These are phyloP conservation scores for Cladosporium sp. DNA, from an alignment of 2,329 filamentous ascomycete species.

Conservation along the genomic window DNA sequence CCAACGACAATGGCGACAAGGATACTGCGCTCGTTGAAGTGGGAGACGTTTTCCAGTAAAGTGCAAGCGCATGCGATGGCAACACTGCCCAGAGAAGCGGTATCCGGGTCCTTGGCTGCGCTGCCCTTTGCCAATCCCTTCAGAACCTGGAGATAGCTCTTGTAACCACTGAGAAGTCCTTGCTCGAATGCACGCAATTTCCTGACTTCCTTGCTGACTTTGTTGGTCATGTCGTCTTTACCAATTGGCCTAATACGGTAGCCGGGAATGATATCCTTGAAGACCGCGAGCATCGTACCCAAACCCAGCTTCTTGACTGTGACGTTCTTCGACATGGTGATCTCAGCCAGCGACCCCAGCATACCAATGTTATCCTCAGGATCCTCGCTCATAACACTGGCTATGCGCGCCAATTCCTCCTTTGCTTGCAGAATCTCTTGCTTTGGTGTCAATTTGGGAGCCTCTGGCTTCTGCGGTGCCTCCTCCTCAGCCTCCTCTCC, in stretches of 20 bases:
- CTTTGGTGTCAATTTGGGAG: slow-evolving; percentile 64
- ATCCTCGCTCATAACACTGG: slow-evolving; percentile 79
- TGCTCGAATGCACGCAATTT: slow-evolving; percentile 84
- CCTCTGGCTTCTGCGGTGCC: slow-evolving; percentile 46
- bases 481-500: slow-evolving; percentile 51
- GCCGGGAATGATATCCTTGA: slow-evolving; percentile 94
- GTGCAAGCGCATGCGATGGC: slow-evolving; percentile 85
- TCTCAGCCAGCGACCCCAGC: slow-evolving; percentile 75
- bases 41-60: slow-evolving; percentile 77
- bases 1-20: slow-evolving; percentile 83
- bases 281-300: slow-evolving; percentile 84
- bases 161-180: slow-evolving; percentile 80
- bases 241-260: slow-evolving; percentile 85
- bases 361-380: slow-evolving; percentile 85
- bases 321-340: slow-evolving; percentile 68
- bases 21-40: slow-evolving; percentile 95
- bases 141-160: slow-evolving; percentile 78
- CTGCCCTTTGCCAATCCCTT: slow-evolving; percentile 64
- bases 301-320: slow-evolving; percentile 84
- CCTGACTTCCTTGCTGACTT: slow-evolving; percentile 89
- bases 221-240: slow-evolving; percentile 73
- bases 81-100: slow-evolving; percentile 61
- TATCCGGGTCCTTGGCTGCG: slow-evolving; percentile 44
- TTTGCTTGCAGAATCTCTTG: slow-evolving; percentile 85
- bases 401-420: slow-evolving; percentile 86